These are phyloP conservation scores for Hypoxylon sp. DNA, from an alignment of 2,329 filamentous ascomycete species.

Conservation along the genomic window DNA sequence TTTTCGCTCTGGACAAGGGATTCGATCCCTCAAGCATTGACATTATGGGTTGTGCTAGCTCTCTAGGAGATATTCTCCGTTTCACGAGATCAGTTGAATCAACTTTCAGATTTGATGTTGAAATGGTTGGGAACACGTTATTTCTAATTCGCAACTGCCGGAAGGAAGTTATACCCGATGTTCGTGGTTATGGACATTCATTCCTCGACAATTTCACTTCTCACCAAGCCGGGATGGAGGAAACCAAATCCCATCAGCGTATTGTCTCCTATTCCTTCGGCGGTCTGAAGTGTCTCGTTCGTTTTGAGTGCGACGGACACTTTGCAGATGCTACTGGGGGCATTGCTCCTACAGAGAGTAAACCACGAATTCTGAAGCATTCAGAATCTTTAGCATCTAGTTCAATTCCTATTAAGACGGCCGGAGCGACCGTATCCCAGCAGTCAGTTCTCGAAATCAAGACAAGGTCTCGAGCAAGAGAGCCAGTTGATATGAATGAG, in stretches of 20 bases:
- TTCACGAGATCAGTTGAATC: constrained; percentile 42
- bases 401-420: constrained; percentile 25
- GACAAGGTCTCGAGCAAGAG: constrained; percentile 38
- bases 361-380: constrained; percentile 1
- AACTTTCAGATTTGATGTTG: constrained; percentile 48
- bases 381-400: constrained; percentile 1
- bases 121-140: constrained; percentile 48
- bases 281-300: constrained; percentile 46
- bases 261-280: constrained; percentile 47
- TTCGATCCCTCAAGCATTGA: constrained; percentile 46
- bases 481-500: constrained; percentile 38
- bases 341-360: constrained; percentile 11
- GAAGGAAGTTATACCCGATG: constrained; percentile 44
- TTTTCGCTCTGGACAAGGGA: constrained; percentile 41
- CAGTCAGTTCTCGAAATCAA: constrained; percentile 47
- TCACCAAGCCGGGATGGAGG: constrained; percentile 14
- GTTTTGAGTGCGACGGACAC: constrained; percentile 49
- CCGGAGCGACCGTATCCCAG: constrained; percentile 38
- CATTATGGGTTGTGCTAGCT: constrained; percentile 48
- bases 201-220: constrained; percentile 48
- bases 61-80: constrained; percentile 49
- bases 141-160: constrained; percentile 47
- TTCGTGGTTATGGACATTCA: constrained; percentile 47
- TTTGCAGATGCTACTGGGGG: constrained; percentile 7
- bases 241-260: constrained; percentile 48